These are phyloP conservation scores for Fragaria iinumae DNA, from an alignment of 306 rosid genomes.

Conservation along the genomic window DNA sequence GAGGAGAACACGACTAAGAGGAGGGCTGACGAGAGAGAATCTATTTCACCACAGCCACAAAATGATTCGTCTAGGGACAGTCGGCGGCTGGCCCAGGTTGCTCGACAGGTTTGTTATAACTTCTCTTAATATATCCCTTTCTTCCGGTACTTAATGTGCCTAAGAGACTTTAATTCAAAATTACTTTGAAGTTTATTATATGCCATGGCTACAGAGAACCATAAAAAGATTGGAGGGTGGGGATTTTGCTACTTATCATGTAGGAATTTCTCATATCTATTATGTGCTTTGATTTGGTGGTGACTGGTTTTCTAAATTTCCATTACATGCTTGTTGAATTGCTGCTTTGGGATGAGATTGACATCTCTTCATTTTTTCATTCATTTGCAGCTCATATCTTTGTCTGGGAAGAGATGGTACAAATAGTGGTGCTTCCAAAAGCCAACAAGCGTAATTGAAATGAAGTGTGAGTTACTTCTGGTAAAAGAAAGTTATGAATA, in stretches of 20 bases:
- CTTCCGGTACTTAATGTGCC: slow-evolving; percentile 19
- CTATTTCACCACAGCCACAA: slow-evolving; percentile 26
- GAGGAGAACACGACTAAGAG: slow-evolving; percentile 36
- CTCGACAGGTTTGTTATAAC: slow-evolving; percentile 51
- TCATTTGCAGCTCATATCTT: slow-evolving; percentile 58
- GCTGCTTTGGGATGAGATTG: neutral
- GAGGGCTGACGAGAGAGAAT: slow-evolving; percentile 37
- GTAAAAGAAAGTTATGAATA: neutral
- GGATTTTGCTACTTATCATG: neutral
- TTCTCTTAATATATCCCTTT: neutral
- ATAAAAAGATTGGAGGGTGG: neutral
- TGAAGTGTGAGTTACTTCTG: neutral
- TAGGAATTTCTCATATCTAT: neutral
- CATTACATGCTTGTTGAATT: neutral
- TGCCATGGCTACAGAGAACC: neutral
- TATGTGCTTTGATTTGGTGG: neutral
- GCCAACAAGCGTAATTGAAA: slow-evolving; percentile 14
- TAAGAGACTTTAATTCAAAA: neutral
- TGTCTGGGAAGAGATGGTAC: slow-evolving; percentile 47
- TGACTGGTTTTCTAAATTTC: neutral
- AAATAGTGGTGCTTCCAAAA: slow-evolving; percentile 22
- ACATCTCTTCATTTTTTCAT: slow-evolving; percentile 13
- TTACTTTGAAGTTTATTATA: neutral
- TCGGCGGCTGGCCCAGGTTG: slow-evolving; percentile 50
- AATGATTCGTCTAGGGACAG: slow-evolving; percentile 44